Conservation (phyloP, 345 rosid genomes). For the Sisymbrium irio region DNA sequence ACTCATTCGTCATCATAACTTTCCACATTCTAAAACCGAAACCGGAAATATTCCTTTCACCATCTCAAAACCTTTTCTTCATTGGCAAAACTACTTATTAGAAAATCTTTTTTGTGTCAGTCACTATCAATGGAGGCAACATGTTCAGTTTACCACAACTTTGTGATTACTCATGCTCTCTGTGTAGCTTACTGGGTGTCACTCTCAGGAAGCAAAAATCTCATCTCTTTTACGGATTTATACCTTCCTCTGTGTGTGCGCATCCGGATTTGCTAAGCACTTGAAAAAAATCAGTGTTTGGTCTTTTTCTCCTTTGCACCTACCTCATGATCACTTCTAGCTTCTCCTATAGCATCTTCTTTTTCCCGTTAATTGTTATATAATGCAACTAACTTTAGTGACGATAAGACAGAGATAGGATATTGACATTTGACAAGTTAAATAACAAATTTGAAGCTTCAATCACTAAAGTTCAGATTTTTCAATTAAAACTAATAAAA, state of each 20-base stretch:
- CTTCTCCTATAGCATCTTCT: constrained; percentile 16
- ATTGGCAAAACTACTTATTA: neutral
- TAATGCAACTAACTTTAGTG: neutral
- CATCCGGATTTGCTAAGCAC: constrained; percentile 12
- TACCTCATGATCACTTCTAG: constrained; percentile 23
- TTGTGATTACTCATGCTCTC: neutral
- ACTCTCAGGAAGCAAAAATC: neutral
- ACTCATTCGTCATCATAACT: neutral
- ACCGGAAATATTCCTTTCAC: neutral
- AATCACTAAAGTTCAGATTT: neutral
- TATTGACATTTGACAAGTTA: neutral
- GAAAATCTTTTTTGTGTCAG: neutral
- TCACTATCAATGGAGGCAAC: constrained; percentile 20
- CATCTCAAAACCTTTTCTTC: neutral
- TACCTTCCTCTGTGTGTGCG: constrained; percentile 19
- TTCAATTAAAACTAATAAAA: neutral
- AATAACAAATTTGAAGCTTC: neutral
- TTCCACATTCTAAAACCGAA: neutral
- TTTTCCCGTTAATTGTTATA: too few species aligned
- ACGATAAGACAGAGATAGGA: neutral
- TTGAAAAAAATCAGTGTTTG: neutral
- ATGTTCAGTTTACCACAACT: constrained; percentile 24
- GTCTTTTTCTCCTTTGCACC: constrained; percentile 10
- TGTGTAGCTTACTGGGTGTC: neutral
- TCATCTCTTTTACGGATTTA: neutral